Evolutionary conservation across 2,329 filamentous ascomycete genomes (phyloP).

Genomic region (Chalara sp.): DNA sequence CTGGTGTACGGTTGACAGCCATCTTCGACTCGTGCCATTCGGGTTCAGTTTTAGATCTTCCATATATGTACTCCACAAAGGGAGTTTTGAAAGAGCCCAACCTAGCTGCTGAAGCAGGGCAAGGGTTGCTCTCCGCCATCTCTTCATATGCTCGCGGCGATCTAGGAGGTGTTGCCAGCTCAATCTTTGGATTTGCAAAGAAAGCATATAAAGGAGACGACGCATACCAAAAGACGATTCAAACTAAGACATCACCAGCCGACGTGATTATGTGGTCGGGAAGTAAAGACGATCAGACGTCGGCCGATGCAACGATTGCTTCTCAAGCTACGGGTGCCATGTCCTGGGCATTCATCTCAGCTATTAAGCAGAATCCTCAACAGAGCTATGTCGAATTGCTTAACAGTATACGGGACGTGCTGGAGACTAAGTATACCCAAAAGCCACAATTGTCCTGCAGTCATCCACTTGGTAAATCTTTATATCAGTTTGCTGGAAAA

Average conservation of each 20-base stretch:
- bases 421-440: slow-evolving; percentile 78
- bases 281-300: slow-evolving; percentile 91
- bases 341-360: slow-evolving; percentile 91
- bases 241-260: slow-evolving; percentile 87
- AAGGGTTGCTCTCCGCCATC: slow-evolving; percentile 52
- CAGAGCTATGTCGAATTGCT: slow-evolving; percentile 92
- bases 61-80: slow-evolving; percentile 48
- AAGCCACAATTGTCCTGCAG: slow-evolving; percentile 94
- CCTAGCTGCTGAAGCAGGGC: slow-evolving; percentile 33
- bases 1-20: slow-evolving; percentile 71
- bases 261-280: slow-evolving; percentile 98
- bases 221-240: slow-evolving; percentile 69
- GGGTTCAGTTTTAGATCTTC: slow-evolving; percentile 55
- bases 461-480: slow-evolving; percentile 72
- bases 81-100: slow-evolving; percentile 49
- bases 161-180: slow-evolving; percentile 69
- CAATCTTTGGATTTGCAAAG: slow-evolving; percentile 77
- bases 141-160: slow-evolving; percentile 72
- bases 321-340: slow-evolving; percentile 88
- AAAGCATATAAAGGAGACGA: slow-evolving; percentile 73
- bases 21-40: slow-evolving; percentile 65
- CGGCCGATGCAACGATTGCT: slow-evolving; percentile 77
- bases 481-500: too few species aligned
- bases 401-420: slow-evolving; percentile 85
- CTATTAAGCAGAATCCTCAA: slow-evolving; percentile 82